These are phyloP conservation scores for Trypanosoma melophagium DNA, from an alignment of 208 protist genomes.

Conservation along the genomic window DNA sequence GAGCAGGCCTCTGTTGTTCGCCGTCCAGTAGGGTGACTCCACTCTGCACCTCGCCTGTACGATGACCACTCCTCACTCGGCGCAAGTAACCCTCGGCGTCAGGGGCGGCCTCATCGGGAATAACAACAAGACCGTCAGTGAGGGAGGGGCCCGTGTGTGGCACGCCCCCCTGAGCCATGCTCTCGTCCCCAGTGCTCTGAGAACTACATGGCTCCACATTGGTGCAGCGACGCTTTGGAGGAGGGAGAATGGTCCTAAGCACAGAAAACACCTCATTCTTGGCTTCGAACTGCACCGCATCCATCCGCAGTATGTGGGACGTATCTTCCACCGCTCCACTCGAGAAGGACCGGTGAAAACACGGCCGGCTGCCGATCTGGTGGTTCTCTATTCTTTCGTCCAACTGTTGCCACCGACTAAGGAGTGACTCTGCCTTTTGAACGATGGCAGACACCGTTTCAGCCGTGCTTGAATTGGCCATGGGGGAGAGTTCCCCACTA, in stretches of 20 bases:
- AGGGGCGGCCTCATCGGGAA: slow-evolving; percentile 15
- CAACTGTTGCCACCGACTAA: not conserved
- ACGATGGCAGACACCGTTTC: not conserved
- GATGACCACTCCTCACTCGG: not conserved
- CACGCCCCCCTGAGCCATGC: too few relatives aligned
- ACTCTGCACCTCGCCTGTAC: not conserved
- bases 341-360: not conserved
- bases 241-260: slow-evolving; percentile 14
- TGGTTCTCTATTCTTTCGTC: not conserved
- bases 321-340: not conserved
- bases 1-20: not conserved
- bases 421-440: slow-evolving; percentile 3
- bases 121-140: not conserved
- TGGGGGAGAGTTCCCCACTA: not conserved
- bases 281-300: not conserved
- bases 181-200: not conserved
- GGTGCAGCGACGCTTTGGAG: not conserved
- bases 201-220: not conserved
- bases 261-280: slow-evolving; percentile 23
- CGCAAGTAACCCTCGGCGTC: slow-evolving; percentile 10
- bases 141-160: too few relatives aligned
- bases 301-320: not conserved
- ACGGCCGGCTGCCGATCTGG: not conserved
- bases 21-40: not conserved
- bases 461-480: too few relatives aligned